Conservation (phyloP, 1,284 basidiomycete genomes). For the Cryptococcus jaspeensis region DNA sequence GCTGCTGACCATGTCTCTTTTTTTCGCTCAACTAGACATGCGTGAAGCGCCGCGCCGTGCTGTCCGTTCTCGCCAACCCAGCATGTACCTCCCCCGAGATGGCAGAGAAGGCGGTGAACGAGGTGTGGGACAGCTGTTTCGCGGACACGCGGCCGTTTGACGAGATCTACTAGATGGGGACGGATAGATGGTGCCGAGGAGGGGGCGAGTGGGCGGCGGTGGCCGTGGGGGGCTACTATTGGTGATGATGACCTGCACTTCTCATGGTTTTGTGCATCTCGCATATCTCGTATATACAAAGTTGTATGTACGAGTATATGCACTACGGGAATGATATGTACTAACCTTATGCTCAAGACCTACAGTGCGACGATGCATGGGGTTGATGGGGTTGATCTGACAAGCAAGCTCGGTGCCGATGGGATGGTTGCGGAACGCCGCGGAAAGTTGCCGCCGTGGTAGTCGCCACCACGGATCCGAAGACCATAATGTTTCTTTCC, state of each 20-base stretch:
- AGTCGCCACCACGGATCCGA: too few species aligned
- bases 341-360: too few species aligned
- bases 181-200: not conserved
- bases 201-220: too few species aligned
- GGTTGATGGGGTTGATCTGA: too few species aligned
- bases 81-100: conserved; percentile 71
- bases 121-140: conserved; percentile 96
- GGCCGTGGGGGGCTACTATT: not conserved
- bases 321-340: too few species aligned
- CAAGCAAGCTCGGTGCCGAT: too few species aligned
- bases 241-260: conserved; percentile 1
- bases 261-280: not conserved
- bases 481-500: too few species aligned
- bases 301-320: too few species aligned
- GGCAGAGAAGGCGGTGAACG: conserved; percentile 86
- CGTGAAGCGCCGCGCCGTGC: conserved; percentile 79
- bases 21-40: conserved; percentile 61
- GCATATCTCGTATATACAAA: too few species aligned
- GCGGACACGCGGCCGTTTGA: conserved; percentile 95
- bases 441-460: too few species aligned
- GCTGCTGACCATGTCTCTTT: conserved; percentile 3
- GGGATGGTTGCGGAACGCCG: too few species aligned
- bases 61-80: conserved; percentile 78
- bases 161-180: conserved; percentile 61
- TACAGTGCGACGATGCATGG: too few species aligned